Conservation (phyloP, 768 basidiomycete species). For the Hygrocybe coccinea region DNA sequence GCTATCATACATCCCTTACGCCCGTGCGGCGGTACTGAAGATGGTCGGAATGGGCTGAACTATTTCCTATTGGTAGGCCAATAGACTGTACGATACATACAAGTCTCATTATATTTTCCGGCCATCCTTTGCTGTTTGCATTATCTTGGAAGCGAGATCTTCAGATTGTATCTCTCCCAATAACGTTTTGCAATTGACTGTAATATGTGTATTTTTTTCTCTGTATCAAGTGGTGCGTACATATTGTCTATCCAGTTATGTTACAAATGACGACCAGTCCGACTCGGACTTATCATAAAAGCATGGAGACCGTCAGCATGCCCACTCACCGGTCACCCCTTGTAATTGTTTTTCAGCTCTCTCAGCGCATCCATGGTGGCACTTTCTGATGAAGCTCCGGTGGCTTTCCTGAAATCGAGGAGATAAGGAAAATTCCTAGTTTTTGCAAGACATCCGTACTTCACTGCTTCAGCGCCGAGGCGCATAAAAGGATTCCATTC, state of each 20-base stretch:
- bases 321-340: slow-evolving; percentile 56
- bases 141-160: not conserved
- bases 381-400: slow-evolving; percentile 43
- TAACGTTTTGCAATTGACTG: too few species aligned
- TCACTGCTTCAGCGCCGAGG: slow-evolving; percentile 53
- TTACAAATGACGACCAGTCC: too few species aligned
- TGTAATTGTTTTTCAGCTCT: slow-evolving; percentile 79
- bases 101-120: not conserved
- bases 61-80: not conserved
- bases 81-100: too few species aligned
- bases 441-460: slow-evolving; percentile 39
- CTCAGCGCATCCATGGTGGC: slow-evolving; percentile 71
- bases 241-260: too few species aligned
- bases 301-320: too few species aligned
- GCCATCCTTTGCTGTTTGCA: not conserved
- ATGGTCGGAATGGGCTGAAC: slow-evolving; percentile 42
- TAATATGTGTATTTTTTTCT: too few species aligned
- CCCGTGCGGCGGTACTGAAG: slow-evolving; percentile 67
- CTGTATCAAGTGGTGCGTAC: too few species aligned
- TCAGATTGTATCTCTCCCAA: not conserved
- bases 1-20: slow-evolving; percentile 88
- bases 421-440: not conserved
- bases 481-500: slow-evolving; percentile 96
- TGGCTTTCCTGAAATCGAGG: slow-evolving; percentile 43
- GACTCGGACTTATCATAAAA: too few species aligned